Evolutionary conservation across 73 alveolate genomes (phyloP), one percentile per base, ranked within the genome.

Genomic region (Uronychia setigera): DNA sequence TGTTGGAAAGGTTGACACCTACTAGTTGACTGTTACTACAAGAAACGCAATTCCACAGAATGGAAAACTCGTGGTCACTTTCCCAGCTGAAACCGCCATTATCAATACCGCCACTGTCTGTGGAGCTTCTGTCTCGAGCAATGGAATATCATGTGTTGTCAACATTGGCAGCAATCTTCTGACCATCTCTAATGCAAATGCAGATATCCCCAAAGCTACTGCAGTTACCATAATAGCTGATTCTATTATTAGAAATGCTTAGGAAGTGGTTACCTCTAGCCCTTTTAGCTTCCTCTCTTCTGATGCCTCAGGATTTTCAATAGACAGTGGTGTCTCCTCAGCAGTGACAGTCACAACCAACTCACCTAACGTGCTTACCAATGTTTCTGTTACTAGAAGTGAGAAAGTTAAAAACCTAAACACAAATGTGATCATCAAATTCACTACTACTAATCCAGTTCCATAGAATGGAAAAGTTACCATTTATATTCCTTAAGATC

Each of bases 371-470:
- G 74, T 76, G 9, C 32, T 81, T 28, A 60, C 81, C 1, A 33
- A 76, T 34, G 76, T 78, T 9, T 25, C 81, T 0, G 80, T 60
- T 1, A 31, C 81, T 26, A 57, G 88, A 33, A 76, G n/a, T 31
- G 88, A 81, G n/a, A n/a, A 89, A 28, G 11, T n/a, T 30, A 83
- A 83, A 46, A 81, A 83, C 74, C 79, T 46, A 60, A 83, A 33
- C 0, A 83, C 92, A 29, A 79, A 32, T 79, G 80, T 80, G 11
- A 83, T 82, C 5, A 76, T 89, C 74, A 84, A 77, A 57, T 87
- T 86, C 34, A 57, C 74, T 0, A 84, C 89, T 26, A 86, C 95
- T 13, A 89, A 89, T 60, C 92, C 95, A 11, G 79, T 89, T 19
- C 88, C 88, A 26, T 67, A 76, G 59, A 79, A 74, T 60, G 79